Percentiles rank a stretch among this genome's conserved stretches.
Evolutionary conservation across 768 basidiomycete species (phyloP).

Genomic region (Termitomyces sp.): DNA sequence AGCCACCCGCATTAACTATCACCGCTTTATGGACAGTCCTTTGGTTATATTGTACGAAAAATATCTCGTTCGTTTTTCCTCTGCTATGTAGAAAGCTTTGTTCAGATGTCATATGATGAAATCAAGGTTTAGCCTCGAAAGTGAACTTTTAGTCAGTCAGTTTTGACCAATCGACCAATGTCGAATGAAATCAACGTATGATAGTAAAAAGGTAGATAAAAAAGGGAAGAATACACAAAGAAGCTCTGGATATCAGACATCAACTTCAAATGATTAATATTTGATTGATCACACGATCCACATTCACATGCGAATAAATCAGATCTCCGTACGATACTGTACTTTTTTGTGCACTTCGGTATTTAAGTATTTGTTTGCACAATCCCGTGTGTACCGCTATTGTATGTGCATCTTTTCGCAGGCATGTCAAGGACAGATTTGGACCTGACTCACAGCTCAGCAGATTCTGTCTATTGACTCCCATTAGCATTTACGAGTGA

Average conservation of each 20-base stretch:
- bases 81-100: not conserved
- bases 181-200: too few species aligned
- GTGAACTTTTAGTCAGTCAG: too few species aligned
- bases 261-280: too few species aligned
- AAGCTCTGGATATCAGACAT: too few species aligned
- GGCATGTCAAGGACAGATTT: not conserved
- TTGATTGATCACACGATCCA: too few species aligned
- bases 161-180: too few species aligned
- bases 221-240: too few species aligned
- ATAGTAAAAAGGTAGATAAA: too few species aligned
- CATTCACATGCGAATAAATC: too few species aligned
- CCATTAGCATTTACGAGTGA: not conserved
- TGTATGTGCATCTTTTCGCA: not conserved
- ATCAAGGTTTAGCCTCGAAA: not conserved
- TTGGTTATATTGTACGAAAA: not conserved
- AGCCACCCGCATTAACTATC: not conserved
- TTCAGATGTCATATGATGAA: not conserved
- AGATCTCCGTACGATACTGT: too few species aligned
- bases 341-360: not conserved
- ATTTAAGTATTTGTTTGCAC: not conserved
- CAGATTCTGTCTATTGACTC: not conserved
- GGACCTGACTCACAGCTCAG: not conserved
- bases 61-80: not conserved
- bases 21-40: not conserved
- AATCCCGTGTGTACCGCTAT: not conserved